phyloP scores from a whole-genome alignment of 2,329 filamentous ascomycete species.

The Neonectria coccinea region DNA sequence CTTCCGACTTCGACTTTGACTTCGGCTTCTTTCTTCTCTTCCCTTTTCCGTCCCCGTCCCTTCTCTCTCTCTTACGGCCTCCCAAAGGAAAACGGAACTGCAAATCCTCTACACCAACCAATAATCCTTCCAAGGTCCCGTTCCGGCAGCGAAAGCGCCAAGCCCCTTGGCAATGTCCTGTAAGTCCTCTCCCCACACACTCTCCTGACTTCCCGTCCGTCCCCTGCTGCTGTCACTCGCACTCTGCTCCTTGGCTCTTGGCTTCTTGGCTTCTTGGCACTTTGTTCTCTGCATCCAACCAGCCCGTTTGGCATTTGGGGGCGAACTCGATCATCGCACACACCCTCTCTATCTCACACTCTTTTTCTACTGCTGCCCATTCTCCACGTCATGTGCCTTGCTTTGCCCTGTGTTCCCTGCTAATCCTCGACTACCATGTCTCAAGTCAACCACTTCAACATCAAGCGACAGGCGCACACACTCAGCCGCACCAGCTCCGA shows the following conservation, averaged over 20 bases:
- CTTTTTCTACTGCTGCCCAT: not conserved
- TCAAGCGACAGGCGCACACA: constrained; percentile 59
- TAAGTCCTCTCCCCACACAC: constrained; percentile 6
- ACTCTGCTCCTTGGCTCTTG: not conserved
- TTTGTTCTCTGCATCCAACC: not conserved
- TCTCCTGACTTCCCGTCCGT: not conserved
- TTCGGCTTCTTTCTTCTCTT: not conserved
- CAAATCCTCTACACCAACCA: not conserved
- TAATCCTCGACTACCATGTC: constrained; percentile 16
- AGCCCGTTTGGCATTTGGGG: not conserved
- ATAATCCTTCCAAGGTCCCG: not conserved
- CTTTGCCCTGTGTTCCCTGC: not conserved
- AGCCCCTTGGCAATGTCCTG: constrained; percentile 21
- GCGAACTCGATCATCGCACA: not conserved
- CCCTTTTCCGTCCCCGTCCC: not conserved
- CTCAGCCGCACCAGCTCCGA: constrained; percentile 55
- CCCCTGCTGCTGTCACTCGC: not conserved
- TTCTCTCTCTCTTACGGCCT: not conserved
- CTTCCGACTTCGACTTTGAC: no score
- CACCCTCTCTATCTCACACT: not conserved
- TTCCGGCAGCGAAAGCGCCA: constrained; percentile 2
- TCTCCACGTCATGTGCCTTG: not conserved
- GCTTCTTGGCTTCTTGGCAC: not conserved
- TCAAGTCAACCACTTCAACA: constrained; percentile 60
- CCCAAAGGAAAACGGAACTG: not conserved